Conservation (phyloP, 1,139 yeast genomes). For the Tardiomyces digboiensis region DNA sequence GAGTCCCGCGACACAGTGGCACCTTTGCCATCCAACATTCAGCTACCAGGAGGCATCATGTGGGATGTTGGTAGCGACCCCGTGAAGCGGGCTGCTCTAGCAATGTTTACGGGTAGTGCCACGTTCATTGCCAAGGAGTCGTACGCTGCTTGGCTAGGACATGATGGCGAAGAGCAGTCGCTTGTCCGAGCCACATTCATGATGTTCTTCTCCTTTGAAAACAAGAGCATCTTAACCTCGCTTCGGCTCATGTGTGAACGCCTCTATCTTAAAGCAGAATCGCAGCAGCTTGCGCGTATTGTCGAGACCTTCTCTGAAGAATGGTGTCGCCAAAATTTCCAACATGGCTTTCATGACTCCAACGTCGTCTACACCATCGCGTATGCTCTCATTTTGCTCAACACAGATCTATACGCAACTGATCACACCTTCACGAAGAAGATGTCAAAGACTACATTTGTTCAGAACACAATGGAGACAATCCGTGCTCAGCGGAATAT, state of each 20-base stretch:
- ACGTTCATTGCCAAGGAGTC: background rate
- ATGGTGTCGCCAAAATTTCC: conserved; percentile 47
- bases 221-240: conserved; percentile 32
- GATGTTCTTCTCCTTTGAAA: conserved; percentile 23
- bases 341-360: conserved; percentile 40
- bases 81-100: background rate
- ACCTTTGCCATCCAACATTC: background rate
- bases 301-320: conserved; percentile 60
- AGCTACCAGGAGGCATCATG: background rate
- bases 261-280: conserved; percentile 70
- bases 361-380: conserved; percentile 65
- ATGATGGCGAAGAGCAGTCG: conserved; percentile 13
- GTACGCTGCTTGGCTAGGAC: conserved; percentile 24
- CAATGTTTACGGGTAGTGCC: background rate
- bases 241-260: conserved; percentile 54
- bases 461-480: conserved; percentile 19
- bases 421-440: conserved; percentile 23
- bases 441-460: conserved; percentile 27
- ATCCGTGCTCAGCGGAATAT: conserved; percentile 8
- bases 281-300: conserved; percentile 72
- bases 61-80: background rate
- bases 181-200: conserved; percentile 20
- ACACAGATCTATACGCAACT: conserved; percentile 32
- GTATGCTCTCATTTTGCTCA: conserved; percentile 63
- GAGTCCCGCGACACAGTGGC: background rate